A percentile compares a stretch with the other conserved stretches of the same genome.
Evolutionary conservation across 176 grass and related monocot genomes (phyloP).

Genomic region (Eragrostis curvula): DNA sequence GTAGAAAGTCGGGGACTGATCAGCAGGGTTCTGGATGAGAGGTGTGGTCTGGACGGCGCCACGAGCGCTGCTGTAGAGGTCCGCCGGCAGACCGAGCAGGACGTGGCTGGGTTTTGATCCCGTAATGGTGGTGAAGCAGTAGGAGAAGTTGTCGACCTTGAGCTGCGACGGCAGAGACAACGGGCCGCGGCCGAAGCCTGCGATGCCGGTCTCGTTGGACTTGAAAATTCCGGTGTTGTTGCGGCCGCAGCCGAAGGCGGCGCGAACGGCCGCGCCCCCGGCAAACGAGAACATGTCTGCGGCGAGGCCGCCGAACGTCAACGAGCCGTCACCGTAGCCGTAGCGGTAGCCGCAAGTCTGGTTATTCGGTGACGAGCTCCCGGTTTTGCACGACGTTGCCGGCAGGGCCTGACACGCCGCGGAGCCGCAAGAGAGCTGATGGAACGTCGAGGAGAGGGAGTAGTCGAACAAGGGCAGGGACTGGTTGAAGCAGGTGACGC

Average conservation of each 20-base stretch:
- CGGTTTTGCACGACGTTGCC: not conserved
- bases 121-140: slow-evolving; percentile 50
- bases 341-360: slow-evolving; percentile 24
- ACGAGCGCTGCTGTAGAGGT: not conserved
- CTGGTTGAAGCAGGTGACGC: slow-evolving; percentile 44
- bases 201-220: slow-evolving; percentile 53
- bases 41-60: not conserved
- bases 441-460: slow-evolving; percentile 38
- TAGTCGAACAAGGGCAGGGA: slow-evolving; percentile 17
- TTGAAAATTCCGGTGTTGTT: slow-evolving; percentile 34
- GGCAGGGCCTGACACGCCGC: not conserved
- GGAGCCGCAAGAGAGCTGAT: slow-evolving; percentile 12
- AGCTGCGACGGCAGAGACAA: slow-evolving; percentile 59
- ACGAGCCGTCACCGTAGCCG: slow-evolving; percentile 24
- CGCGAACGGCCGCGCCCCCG: not conserved
- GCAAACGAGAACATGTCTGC: slow-evolving; percentile 37
- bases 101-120: slow-evolving; percentile 34
- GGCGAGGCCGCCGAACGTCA: slow-evolving; percentile 34
- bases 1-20: not conserved
- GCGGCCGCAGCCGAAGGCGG: slow-evolving; percentile 46
- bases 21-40: not conserved
- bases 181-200: slow-evolving; percentile 31
- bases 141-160: slow-evolving; percentile 42
- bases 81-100: slow-evolving; percentile 30
- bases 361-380: not conserved